phyloP scores from a whole-genome alignment of 768 basidiomycete species.

The Termitomyces sp. region DNA sequence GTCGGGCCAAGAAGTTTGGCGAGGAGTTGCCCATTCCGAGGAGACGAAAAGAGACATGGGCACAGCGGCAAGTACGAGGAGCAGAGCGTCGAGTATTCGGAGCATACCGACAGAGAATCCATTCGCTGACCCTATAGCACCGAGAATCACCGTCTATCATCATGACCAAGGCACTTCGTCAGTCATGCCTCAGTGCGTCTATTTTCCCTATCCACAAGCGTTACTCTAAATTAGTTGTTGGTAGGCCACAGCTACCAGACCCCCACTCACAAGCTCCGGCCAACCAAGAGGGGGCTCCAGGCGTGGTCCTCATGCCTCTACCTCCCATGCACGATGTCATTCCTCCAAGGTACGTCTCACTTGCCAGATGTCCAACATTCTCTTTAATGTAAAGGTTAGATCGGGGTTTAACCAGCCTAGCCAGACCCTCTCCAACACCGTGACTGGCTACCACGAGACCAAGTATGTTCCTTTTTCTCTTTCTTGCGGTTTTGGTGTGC shows the following conservation, averaged over 20 bases:
- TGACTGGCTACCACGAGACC: conserved; percentile 17
- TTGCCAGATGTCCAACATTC: not conserved
- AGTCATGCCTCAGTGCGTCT: conserved; percentile 30
- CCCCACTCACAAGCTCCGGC: conserved; percentile 15
- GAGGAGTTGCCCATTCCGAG: conserved; percentile 3
- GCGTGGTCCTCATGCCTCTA: conserved; percentile 37
- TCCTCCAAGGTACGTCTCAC: conserved; percentile 22
- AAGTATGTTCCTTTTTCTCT: conserved; percentile 22
- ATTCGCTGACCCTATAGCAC: conserved; percentile 30
- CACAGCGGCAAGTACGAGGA: conserved; percentile 8
- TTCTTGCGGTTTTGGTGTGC: not conserved
- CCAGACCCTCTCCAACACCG: conserved; percentile 15
- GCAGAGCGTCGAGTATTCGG: conserved; percentile 13
- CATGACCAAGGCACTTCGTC: conserved; percentile 4
- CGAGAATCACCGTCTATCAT: conserved; percentile 22
- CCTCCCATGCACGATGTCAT: conserved; percentile 40
- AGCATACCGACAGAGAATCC: conserved; percentile 22
- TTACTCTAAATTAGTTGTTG: not conserved
- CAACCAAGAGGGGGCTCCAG: conserved; percentile 20
- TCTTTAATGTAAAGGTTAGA: conserved; percentile 6
- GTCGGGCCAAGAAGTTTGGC: conserved; percentile 17
- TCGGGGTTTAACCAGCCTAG: conserved; percentile 19
- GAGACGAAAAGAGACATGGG: conserved; percentile 4
- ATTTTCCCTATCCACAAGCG: not conserved
- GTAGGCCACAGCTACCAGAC: conserved; percentile 18